Evolutionary conservation across 1,284 basidiomycete genomes (phyloP), one percentile per base, ranked within the genome.

Genomic region (Quambalaria eucalypti): DNA sequence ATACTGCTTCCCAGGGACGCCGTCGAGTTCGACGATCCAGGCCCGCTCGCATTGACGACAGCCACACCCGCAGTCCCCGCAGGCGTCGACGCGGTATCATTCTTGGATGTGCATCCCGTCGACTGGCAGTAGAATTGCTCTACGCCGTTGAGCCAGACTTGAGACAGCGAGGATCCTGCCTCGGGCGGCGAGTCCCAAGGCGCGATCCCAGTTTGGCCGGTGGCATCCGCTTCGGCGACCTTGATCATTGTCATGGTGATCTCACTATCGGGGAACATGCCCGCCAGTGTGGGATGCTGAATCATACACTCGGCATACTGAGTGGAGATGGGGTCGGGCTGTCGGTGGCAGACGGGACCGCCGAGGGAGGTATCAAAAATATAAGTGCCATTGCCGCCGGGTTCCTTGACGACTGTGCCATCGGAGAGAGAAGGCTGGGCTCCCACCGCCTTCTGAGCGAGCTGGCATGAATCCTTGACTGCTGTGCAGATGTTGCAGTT

Each of bases 61-160:
- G 54, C 50, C 1, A 28, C 46, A 21, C 21, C 42, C 5, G 21
- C 25, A 12, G 42, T 23, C 21, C 21, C n/a, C 4, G 25, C 25
- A 25, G 42, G 42, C 21, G 7, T 46, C 29, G 51, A 21, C 1
- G 49, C 36, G 10, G 62, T 65, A 10, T 59, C 57, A 44, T 71
- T 71, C 8, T 23, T 28, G 25, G 57, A 51, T 21, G 58, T 33
- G 53, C 68, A 71, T 2, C 54, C 57, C 10, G 46, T 44, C 16
- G 68, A 62, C 50, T 71, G 68, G 50, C 68, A 71, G 58, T 69
- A 68, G 55, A 66, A 71, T 40, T 66, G 36, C 51, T 67, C 58
- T 10, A 63, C 56, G 23, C 68, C 68, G 28, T 68, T 56, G 7
- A 67, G 51, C 61, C 62, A 71, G 28, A 71, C 56, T 25, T 59